Base-by-base conservation (phyloP, 176 grass and related monocot genomes). In the Phragmites australis region DNA sequence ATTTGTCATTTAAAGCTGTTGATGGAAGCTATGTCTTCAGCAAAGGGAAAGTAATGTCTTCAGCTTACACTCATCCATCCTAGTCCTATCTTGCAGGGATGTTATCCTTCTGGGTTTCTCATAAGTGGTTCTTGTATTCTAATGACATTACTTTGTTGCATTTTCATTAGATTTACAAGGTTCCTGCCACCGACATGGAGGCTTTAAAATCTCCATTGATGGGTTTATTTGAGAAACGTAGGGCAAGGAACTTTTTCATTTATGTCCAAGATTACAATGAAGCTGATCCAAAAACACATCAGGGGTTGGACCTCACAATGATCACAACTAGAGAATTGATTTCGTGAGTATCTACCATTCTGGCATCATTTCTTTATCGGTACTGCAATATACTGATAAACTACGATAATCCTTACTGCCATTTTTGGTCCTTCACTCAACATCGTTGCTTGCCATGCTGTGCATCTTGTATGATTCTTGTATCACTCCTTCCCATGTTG, bases 21-120 rank as follows among this genome's bases (percentile, higher is more conserved):
- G 90, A 97, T 72, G 93, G 93, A 70, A 93, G 93, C 88, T 97
- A 72, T 87, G 93, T 97, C 46, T 93, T 93, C 78, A 97, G 91
- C 72, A 93, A 93, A 86, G 88, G 93, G 80, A 97, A 97, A 82
- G 90, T 97, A 86, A 79, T 69, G 4, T 70, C 59, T 64, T 53
- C 41, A 70, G 32, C 30, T 82, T 81, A 50, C 27, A 23, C 41
- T 75, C n/a, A 49, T 13, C 25, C 11, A 8, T 85, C 9, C 8
- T 80, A 85, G 27, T 80, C 18, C 9, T 80, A 75, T 47, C 9
- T 68, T 85, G 30, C 64, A 42, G 6, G 11, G 13, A 77, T 72
- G 5, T 3, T 44, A 39, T 29, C 13, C 67, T 37, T 79, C 44
- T 84, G 58, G 59, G 71, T 65, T 72, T 18, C 18, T 30, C 22